Evolutionary conservation across 2,329 filamentous ascomycete genomes (phyloP), one percentile per base, ranked within the genome.

Genomic region (Ambrosiella beaveri): DNA sequence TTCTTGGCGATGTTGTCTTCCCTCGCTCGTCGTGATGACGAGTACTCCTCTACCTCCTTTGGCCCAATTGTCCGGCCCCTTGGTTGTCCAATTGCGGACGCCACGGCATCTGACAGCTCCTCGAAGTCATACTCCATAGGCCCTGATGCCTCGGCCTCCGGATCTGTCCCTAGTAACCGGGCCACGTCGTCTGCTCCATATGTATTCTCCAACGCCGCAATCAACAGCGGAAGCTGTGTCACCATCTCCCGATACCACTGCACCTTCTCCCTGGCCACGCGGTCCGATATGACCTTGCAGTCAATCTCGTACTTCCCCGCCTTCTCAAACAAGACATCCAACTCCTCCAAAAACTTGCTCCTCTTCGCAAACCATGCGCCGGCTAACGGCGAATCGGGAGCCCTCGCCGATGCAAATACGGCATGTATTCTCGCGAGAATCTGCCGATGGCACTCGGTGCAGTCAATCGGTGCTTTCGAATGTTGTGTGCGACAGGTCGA

Each of bases 241-340:
- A 73, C 62, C 2, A 71, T 69, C 65, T 70, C 74, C 57, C 74
- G 71, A 59, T 78, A 77, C 76, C 78, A 80, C 9, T 71, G 71
- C 61, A 72, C 71, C 64, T 77, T 77, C 64, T 79, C 76, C 36
- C 71, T 71, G 8, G 70, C 68, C 63, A 81, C 73, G 60, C 73
- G 72, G 19, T 71, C 69, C 62, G 80, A 76, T 45, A 81, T 72
- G 15, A 65, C 67, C 47, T 69, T 67, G 11, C 79, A 66, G 56
- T 71, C 69, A n/a, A 69, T 64, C 50, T 71, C 70, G 62, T 71
- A 67, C 13, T 70, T 67, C 62, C 71, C 73, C 56, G 73, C 75
- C 55, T 75, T 73, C 4, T 73, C 66, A 61, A 81, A 74, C 51
- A 78, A 64, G 51, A 66, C 65, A 61, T 76, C 74, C 9, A 81